Conservation (phyloP, 352 stramenopile species). For the Thalassiosira oceanica region DNA sequence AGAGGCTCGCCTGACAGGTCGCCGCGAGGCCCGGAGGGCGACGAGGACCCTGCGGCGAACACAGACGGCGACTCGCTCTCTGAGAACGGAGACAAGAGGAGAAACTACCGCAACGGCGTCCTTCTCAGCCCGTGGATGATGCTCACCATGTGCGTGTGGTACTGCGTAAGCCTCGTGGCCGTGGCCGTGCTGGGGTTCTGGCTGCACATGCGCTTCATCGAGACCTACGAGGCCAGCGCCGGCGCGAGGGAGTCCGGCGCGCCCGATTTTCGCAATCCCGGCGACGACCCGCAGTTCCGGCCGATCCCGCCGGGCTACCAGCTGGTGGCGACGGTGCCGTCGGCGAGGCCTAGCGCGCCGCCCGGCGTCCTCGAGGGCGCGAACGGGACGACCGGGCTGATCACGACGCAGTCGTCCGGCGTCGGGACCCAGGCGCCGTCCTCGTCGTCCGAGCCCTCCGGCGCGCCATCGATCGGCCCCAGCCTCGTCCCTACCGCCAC, state of each 20-base stretch:
- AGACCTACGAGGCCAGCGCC: neutral
- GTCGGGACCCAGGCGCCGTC: neutral
- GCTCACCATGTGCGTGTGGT: slow-evolving; percentile 5
- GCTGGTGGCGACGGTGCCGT: neutral
- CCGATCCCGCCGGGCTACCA: too few relatives aligned
- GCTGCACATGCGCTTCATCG: neutral
- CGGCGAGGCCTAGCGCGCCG: neutral
- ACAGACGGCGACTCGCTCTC: neutral
- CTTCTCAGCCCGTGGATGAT: neutral
- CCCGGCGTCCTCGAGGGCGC: too few relatives aligned
- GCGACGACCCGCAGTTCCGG: too few relatives aligned
- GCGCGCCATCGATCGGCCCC: neutral
- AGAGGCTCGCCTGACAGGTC: neutral
- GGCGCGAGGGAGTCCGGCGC: neutral
- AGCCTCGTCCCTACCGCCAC: slow-evolving; percentile 8
- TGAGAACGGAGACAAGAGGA: slow-evolving; percentile 1
- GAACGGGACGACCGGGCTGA: neutral
- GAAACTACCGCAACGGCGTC: too few relatives aligned
- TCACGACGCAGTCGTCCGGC: neutral
- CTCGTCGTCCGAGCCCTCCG: neutral
- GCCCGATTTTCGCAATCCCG: neutral
- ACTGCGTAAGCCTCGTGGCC: slow-evolving; percentile 2
- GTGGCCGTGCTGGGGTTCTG: slow-evolving; percentile 1
- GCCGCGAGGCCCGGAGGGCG: neutral
- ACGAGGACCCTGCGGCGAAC: too few relatives aligned